phyloP scores from a whole-genome alignment of 2,329 filamentous ascomycete species.

The Botryotinia calthae region DNA sequence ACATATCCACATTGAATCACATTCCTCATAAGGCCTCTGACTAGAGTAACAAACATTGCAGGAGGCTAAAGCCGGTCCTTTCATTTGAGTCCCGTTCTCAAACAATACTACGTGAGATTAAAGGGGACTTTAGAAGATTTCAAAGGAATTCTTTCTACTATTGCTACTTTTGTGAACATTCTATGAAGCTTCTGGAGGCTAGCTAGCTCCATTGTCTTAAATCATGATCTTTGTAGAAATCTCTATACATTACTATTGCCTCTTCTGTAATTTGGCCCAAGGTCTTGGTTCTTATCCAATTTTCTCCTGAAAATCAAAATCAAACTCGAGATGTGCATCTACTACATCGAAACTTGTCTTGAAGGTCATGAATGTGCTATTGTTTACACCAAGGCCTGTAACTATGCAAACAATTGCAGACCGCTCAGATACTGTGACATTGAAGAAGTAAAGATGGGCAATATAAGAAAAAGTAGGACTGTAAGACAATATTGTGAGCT shows the following conservation, averaged over 20 bases:
- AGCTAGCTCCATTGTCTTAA: background rate
- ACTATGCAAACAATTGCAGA: background rate
- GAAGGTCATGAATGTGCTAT: background rate
- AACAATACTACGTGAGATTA: background rate
- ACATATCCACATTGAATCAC: background rate
- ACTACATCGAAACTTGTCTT: background rate
- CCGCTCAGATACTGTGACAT: background rate
- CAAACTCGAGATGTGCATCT: background rate
- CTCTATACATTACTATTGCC: background rate
- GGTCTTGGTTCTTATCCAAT: background rate
- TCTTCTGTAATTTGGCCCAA: background rate
- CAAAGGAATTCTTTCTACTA: too few species aligned
- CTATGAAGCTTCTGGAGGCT: background rate
- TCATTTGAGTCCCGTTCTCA: background rate
- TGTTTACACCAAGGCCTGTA: background rate
- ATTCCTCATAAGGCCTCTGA: background rate
- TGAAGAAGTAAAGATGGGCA: background rate
- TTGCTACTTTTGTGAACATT: background rate
- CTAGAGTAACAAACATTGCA: background rate
- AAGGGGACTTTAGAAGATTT: background rate
- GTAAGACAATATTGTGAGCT: background rate
- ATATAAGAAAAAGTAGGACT: background rate
- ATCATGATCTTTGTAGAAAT: background rate
- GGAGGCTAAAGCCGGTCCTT: background rate
- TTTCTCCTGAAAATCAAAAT: background rate